Evolutionary conservation across 163 green algal genomes (phyloP).

Genomic region (Botryococcus braunii): DNA sequence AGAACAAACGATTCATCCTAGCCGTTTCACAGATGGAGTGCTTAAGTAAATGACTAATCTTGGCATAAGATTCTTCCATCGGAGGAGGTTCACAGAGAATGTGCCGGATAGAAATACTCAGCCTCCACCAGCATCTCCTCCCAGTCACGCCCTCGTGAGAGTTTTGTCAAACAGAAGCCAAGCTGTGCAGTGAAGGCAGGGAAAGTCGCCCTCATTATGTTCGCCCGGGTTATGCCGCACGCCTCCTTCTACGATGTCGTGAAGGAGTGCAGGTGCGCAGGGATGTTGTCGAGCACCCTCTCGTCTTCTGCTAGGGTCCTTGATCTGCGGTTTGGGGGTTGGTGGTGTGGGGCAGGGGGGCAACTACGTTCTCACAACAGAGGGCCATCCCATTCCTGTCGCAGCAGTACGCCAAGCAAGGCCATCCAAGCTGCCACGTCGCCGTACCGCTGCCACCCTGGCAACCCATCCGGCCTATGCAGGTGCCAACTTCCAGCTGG

Average conservation of each 20-base stretch:
- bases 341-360: constrained; percentile 5
- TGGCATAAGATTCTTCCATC: too few species aligned
- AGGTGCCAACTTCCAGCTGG: background rate
- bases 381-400: constrained; percentile 17
- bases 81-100: too few species aligned
- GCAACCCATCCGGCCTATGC: background rate
- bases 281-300: too few species aligned
- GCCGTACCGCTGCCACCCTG: background rate
- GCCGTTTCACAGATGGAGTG: too few species aligned
- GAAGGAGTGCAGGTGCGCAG: too few species aligned
- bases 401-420: background rate
- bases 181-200: too few species aligned
- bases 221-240: background rate
- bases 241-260: too few species aligned
- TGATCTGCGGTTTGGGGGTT: background rate
- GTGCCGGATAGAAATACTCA: too few species aligned
- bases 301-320: background rate
- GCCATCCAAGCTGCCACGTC: background rate
- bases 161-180: background rate
- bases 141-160: too few species aligned
- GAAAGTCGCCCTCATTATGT: background rate
- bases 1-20: too few species aligned
- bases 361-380: constrained; percentile 24
- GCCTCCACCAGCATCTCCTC: too few species aligned
- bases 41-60: too few species aligned